phyloP scores from a whole-genome alignment of 192 early-diverging fungal species.

The Diversispora epigaea region DNA sequence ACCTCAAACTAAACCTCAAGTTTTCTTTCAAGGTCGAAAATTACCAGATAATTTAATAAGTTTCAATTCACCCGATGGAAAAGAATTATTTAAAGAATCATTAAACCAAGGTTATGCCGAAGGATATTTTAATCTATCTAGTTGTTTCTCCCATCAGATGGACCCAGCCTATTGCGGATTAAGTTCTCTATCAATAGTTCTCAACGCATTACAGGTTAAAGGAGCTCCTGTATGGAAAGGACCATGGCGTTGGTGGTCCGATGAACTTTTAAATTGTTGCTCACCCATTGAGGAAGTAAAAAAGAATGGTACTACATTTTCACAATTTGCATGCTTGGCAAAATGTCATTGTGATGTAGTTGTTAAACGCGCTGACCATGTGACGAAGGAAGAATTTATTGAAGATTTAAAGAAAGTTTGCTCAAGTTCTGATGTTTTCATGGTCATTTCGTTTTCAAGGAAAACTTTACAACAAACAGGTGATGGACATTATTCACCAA shows the following conservation, averaged over 20 bases:
- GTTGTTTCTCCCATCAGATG: conserved; percentile 88
- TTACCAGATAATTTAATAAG: conserved; percentile 68
- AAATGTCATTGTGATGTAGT: conserved; percentile 80
- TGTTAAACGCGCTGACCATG: conserved; percentile 67
- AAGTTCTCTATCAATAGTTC: conserved; percentile 87
- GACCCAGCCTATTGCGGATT: conserved; percentile 89
- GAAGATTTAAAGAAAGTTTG: conserved; percentile 69
- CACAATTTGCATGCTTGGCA: conserved; percentile 88
- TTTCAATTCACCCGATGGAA: conserved; percentile 78
- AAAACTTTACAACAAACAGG: conserved; percentile 81
- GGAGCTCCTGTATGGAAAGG: conserved; percentile 89
- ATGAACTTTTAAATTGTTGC: conserved; percentile 75
- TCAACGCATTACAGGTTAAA: conserved; percentile 91
- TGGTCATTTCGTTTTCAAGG: conserved; percentile 87
- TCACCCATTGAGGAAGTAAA: conserved; percentile 70
- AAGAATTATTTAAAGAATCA: conserved; percentile 75
- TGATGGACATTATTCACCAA: conserved; percentile 76
- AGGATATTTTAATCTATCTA: conserved; percentile 81
- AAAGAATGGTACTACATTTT: conserved; percentile 83
- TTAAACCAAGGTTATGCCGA: conserved; percentile 77
- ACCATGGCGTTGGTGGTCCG: conserved; percentile 68
- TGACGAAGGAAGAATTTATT: conserved; percentile 75
- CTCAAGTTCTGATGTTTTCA: conserved; percentile 70
- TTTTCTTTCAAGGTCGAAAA: conserved; percentile 58
- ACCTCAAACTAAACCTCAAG: background rate